Evolutionary conservation across 345 rosid genomes (phyloP).

Genomic region (Heritiera fomes): DNA sequence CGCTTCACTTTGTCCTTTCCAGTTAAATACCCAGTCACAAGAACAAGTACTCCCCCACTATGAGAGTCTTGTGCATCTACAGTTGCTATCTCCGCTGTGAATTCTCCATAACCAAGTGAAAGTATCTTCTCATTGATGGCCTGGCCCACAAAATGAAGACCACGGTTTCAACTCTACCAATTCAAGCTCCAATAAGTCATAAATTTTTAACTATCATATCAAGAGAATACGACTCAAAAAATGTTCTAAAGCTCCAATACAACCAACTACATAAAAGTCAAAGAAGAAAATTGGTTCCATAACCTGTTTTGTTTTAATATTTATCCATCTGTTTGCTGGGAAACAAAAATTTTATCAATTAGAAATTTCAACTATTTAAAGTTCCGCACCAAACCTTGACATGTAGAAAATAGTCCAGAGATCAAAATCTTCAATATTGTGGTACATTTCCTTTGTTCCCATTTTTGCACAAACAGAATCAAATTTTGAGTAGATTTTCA

Average conservation of each 20-base stretch:
- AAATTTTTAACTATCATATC: neutral
- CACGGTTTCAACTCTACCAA: neutral
- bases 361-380: neutral
- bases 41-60: conserved; percentile 66
- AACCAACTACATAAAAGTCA: neutral
- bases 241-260: neutral
- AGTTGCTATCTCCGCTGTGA: conserved; percentile 59
- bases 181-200: neutral
- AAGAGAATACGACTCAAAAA: neutral
- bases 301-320: neutral
- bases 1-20: conserved; percentile 52
- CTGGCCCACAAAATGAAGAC: conserved; percentile 40
- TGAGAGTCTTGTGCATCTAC: conserved; percentile 82
- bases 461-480: neutral
- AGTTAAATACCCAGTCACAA: conserved; percentile 79
- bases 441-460: neutral
- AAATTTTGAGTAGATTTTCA: neutral
- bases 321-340: neutral
- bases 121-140: conserved; percentile 82
- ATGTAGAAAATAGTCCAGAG: neutral
- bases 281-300: neutral
- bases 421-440: neutral
- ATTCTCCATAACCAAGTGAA: conserved; percentile 56
- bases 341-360: neutral
- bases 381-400: neutral